Percentiles rank a stretch among this genome's conserved stretches.
phyloP scores from a whole-genome alignment of 805 yeast genomes.

The Lipomyces mesembrius region DNA sequence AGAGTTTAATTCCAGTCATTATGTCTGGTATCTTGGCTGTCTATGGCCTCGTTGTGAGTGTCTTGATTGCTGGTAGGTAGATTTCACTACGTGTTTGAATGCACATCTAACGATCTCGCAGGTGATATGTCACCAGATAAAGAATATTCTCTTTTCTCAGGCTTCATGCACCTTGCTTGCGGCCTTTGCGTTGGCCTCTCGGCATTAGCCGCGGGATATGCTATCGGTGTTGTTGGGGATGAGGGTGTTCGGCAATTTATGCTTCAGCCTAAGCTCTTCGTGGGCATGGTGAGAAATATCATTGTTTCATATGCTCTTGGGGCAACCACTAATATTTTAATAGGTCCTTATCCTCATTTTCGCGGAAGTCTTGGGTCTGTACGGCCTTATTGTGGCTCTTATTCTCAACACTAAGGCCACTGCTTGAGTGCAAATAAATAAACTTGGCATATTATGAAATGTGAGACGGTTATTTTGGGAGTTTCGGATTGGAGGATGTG shows the following conservation, averaged over 20 bases:
- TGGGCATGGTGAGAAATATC: constrained; percentile 67
- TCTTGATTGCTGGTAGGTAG: constrained; percentile 80
- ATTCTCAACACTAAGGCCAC: constrained; percentile 97
- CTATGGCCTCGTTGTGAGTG: constrained; percentile 97
- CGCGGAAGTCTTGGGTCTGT: constrained; percentile 92
- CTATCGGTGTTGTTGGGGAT: constrained; percentile 93
- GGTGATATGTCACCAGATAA: constrained; percentile 36
- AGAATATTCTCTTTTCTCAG: constrained; percentile 69
- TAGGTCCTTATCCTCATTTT: constrained; percentile 80
- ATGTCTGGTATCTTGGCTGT: constrained; percentile 98
- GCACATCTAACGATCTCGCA: constrained; percentile 65
- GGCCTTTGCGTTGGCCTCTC: constrained; percentile 96
- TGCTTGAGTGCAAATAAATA: constrained; percentile 16
- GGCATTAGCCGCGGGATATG: constrained; percentile 94
- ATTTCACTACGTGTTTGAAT: neutral
- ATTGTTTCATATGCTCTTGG: neutral
- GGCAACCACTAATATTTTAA: neutral
- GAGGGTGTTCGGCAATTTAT: constrained; percentile 86
- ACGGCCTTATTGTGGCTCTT: constrained; percentile 97
- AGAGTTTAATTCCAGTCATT: constrained; percentile 82
- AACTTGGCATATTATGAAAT: neutral
- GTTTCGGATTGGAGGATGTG: neutral
- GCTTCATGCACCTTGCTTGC: constrained; percentile 95
- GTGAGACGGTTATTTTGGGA: neutral
- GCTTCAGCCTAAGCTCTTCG: constrained; percentile 87